Base-by-base conservation (phyloP, 495 filamentous ascomycete genomes). In the Astrothelium macrocarpum region DNA sequence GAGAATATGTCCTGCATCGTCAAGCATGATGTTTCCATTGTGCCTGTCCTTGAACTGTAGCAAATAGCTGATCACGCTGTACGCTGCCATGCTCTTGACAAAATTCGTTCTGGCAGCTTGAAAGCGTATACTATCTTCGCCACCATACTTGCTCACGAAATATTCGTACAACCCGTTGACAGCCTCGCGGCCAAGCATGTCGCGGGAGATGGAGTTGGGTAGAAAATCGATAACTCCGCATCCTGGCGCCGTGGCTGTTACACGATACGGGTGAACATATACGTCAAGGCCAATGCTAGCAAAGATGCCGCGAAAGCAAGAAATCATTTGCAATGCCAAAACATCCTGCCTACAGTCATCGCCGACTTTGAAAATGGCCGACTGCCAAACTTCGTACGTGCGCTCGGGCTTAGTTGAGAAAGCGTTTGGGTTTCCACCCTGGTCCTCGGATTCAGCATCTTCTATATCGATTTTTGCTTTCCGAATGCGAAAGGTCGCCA, bases 31-130 rank as follows among this genome's bases (percentile, higher is more conserved):
- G 76, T 99, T 99, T 46, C 95, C 95, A 73, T 99, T 99, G 75
- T 99, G 95, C 4, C 95, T 85, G 74, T 99, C 95, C 75, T 99
- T 99, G 85, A 99, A 96, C 71, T 99, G 95, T 31, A 99, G 79
- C 9, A 99, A 80, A 75, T 95, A 97, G 0, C 90, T 94, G 60
- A 97, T 97, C 64, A 97, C 86, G n/a, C 90, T 96, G 75, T 99
- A 97, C n/a, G 93, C 94, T 1, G 95, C 95, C 95, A 99, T 97
- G 77, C 90, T 96, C 81, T 97, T 97, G 70, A 99, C 91, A 68
- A 99, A 99, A 71, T 97, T 96, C 73, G 85, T 94, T 43, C 95
- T 85, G 1, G 95, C 95, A 71, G 96, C 87, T 74, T 99, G 95
- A 79, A 96, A 99, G 53, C 83, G 83, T 46, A 96, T 87, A 0